These are phyloP conservation scores for Pythium brachiatum DNA, from an alignment of 352 stramenopile species.

Conservation along the genomic window DNA sequence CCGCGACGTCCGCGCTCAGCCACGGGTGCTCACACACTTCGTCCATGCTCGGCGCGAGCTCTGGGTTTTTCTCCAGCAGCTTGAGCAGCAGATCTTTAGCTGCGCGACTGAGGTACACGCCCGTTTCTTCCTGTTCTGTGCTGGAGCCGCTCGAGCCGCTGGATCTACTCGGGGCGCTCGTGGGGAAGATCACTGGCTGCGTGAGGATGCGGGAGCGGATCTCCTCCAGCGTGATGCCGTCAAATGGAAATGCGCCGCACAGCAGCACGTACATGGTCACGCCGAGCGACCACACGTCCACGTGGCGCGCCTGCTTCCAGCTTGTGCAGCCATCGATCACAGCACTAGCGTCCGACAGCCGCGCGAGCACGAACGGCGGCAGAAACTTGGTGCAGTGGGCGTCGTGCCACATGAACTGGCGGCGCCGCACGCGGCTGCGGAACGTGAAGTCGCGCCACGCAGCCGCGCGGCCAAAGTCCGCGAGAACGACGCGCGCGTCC, in stretches of 20 bases:
- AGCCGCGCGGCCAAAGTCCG: slow-evolving; percentile 58
- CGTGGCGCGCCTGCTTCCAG: slow-evolving; percentile 59
- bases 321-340: slow-evolving; percentile 28
- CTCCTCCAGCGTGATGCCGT: slow-evolving; percentile 24
- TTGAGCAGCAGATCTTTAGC: slow-evolving; percentile 58
- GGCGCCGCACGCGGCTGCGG: slow-evolving; percentile 17
- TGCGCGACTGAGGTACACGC: slow-evolving; percentile 49
- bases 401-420: slow-evolving; percentile 56
- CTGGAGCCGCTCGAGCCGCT: slow-evolving; percentile 1
- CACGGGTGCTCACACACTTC: slow-evolving; percentile 66
- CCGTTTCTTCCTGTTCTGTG: slow-evolving; percentile 7
- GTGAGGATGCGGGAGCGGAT: slow-evolving; percentile 21
- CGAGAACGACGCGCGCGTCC: slow-evolving; percentile 58
- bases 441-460: slow-evolving; percentile 39
- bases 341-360: slow-evolving; percentile 8
- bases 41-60: slow-evolving; percentile 49
- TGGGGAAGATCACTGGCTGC: slow-evolving; percentile 30
- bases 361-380: slow-evolving; percentile 51
- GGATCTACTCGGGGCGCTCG: slow-evolving; percentile 23
- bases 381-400: slow-evolving; percentile 59
- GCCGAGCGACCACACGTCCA: slow-evolving; percentile 73
- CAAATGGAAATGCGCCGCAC: slow-evolving; percentile 59
- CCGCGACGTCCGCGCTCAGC: slow-evolving; percentile 51
- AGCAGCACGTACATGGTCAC: slow-evolving; percentile 74
- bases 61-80: slow-evolving; percentile 53